phyloP scores from a whole-genome alignment of 306 rosid species.

The Leucaena leucocephala region DNA sequence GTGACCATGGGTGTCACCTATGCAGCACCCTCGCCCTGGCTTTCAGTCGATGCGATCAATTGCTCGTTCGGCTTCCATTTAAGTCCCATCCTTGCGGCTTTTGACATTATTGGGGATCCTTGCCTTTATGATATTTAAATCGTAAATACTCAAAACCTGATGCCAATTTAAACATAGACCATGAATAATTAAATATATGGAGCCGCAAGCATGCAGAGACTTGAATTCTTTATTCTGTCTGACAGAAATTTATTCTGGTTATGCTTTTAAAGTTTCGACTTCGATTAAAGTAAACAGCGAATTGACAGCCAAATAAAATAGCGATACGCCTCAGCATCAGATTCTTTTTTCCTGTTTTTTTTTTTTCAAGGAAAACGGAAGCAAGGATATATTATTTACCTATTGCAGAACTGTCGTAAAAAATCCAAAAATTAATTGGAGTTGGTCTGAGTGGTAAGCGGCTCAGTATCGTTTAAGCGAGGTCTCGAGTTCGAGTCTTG shows the following conservation, averaged over 20 bases:
- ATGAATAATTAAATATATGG: too few species aligned
- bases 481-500: too few species aligned
- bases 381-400: not conserved
- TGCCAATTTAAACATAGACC: too few species aligned
- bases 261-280: not conserved
- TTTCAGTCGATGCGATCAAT: not conserved
- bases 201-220: too few species aligned
- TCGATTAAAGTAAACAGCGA: not conserved
- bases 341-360: not conserved
- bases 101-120: too few species aligned
- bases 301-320: not conserved
- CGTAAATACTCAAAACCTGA: too few species aligned
- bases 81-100: not conserved
- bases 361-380: not conserved
- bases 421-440: too few species aligned
- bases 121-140: too few species aligned
- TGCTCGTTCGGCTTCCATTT: not conserved
- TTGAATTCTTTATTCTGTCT: not conserved
- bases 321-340: not conserved
- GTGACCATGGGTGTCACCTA: conserved; percentile 88
- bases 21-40: conserved; percentile 50
- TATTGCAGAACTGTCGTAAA: not conserved
- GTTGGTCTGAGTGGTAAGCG: too few species aligned
- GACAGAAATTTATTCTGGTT: not conserved
- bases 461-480: too few species aligned